A percentile compares a stretch with the other conserved stretches of the same genome.
phyloP scores from a whole-genome alignment of 257 asterid species.

The Echium plantagineum region DNA sequence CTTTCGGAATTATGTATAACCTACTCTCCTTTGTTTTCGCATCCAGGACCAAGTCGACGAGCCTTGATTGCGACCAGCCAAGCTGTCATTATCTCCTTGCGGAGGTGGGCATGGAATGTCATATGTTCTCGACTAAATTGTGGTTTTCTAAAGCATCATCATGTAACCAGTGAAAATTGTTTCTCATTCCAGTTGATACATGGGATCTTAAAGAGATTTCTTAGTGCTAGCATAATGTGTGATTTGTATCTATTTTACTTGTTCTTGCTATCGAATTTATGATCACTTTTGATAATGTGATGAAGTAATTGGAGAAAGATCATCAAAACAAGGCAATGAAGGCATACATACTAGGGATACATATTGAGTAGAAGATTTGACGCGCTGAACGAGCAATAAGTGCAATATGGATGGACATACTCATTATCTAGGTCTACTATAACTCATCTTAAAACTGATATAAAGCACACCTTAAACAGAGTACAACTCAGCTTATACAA shows the following conservation, averaged over 20 bases:
- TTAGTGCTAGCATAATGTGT: neutral
- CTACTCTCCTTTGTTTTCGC: too few species aligned
- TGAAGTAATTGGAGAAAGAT: neutral
- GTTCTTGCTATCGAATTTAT: neutral
- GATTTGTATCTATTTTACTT: neutral
- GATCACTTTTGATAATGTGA: neutral
- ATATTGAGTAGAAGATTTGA: too few species aligned
- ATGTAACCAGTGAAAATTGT: conserved; percentile 5
- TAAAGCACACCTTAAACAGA: too few species aligned
- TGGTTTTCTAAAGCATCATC: conserved; percentile 10
- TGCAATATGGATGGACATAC: too few species aligned
- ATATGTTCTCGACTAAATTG: conserved; percentile 17
- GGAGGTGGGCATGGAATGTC: conserved; percentile 37
- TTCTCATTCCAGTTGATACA: neutral
- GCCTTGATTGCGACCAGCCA: conserved; percentile 19
- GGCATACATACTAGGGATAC: too few species aligned
- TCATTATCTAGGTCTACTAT: too few species aligned
- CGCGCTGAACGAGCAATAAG: too few species aligned
- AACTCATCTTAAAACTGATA: too few species aligned
- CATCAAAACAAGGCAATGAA: neutral
- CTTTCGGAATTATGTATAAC: neutral
- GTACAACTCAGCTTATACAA: too few species aligned
- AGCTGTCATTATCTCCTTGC: conserved; percentile 11
- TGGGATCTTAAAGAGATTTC: neutral
- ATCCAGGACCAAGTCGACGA: conserved; percentile 42